A percentile compares a stretch with the other conserved stretches of the same genome.
These are phyloP conservation scores for Castanea mollissima DNA, from an alignment of 306 rosid genomes.

Conservation along the genomic window DNA sequence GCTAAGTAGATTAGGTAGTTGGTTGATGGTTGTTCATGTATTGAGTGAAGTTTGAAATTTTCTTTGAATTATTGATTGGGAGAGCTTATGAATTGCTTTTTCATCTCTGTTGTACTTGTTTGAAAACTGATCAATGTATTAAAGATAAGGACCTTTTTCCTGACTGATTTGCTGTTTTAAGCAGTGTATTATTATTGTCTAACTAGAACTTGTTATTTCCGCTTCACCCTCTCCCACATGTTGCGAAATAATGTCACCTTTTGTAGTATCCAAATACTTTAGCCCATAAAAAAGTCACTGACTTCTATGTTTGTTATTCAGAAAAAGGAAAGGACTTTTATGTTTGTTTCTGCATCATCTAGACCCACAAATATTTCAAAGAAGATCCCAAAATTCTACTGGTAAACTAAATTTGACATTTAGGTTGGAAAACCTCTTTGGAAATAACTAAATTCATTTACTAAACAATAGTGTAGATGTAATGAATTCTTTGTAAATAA, in stretches of 20 bases:
- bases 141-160: neutral
- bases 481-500: neutral
- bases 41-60: slow-evolving; percentile 2
- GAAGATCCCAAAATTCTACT: neutral
- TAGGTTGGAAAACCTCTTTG: neutral
- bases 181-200: neutral
- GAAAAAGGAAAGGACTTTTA: neutral
- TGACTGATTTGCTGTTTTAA: neutral
- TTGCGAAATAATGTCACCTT: neutral
- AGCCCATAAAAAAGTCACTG: too few relatives aligned
- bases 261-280: neutral
- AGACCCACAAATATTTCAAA: neutral
- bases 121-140: neutral
- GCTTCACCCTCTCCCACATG: neutral
- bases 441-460: neutral
- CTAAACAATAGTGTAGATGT: neutral
- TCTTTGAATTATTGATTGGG: neutral
- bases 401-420: neutral
- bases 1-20: neutral
- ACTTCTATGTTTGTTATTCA: too few relatives aligned
- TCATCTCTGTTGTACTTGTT: neutral
- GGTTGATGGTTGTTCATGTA: neutral
- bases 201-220: neutral
- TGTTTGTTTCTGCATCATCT: neutral
- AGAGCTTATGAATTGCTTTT: neutral